These are phyloP conservation scores for Arachis monticola DNA, from an alignment of 331 rosid species.

Conservation along the genomic window DNA sequence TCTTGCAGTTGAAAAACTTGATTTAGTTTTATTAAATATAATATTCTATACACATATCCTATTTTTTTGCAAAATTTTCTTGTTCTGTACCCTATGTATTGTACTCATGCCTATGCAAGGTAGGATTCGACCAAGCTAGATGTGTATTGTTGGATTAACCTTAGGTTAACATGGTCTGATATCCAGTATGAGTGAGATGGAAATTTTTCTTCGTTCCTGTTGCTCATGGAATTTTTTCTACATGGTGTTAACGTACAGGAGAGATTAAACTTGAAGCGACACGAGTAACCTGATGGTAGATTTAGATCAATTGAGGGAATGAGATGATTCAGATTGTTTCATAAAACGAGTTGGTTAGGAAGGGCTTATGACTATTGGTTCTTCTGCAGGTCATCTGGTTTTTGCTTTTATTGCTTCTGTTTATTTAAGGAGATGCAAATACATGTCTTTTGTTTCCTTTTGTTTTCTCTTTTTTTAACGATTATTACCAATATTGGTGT, in stretches of 20 bases:
- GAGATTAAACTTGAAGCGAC: not conserved
- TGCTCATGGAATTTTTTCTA: not conserved
- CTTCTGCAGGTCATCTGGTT: not conserved
- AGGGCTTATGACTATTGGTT: not conserved
- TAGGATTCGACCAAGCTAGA: no score
- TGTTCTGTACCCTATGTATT: no score
- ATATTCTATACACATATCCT: no score
- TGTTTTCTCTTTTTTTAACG: not conserved
- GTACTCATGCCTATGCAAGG: no score
- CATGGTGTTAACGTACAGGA: not conserved
- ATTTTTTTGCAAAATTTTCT: no score
- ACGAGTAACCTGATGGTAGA: not conserved
- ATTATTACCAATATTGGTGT: not conserved
- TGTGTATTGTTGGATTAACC: no score
- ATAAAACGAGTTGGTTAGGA: not conserved
- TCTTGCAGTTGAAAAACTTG: no score
- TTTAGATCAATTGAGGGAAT: not conserved
- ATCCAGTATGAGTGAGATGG: not conserved
- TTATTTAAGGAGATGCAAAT: no score
- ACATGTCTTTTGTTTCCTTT: not conserved
- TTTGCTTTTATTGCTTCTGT: no score
- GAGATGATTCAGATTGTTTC: not conserved
- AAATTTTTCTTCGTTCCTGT: not conserved
- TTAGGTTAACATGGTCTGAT: not conserved
- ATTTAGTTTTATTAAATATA: no score